Evolutionary conservation across 192 early-diverging fungal genomes (phyloP), one percentile per base, ranked within the genome.

Genomic region (Geranomyces variabilis): DNA sequence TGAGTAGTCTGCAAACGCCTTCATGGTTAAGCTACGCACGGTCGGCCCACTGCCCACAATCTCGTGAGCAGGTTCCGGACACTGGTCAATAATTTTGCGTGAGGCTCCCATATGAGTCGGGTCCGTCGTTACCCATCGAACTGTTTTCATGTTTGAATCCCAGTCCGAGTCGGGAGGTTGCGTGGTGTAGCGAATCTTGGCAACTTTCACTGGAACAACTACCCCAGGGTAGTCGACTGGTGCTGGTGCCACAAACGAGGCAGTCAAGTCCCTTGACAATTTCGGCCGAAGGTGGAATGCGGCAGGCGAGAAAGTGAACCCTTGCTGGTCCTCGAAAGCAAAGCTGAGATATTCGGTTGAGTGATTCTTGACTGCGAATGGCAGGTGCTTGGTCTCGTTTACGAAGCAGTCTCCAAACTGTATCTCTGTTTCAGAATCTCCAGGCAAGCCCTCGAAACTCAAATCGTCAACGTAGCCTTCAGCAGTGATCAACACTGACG

Each of bases 381-480:
- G 30, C 30, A 69, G 17, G 14, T 48, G 55, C 31, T 72, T 79
- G 9, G 26, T 44, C 46, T 81, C 73, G n/a, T 79, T 79, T 41
- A 88, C 75, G 28, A 70, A 72, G 67, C 86, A 87, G 59, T 88
- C 84, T 9, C 75, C 73, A 56, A 88, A 80, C 1, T 36, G 29
- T 0, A 88, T 21, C 63, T 88, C 84, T 62, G 79, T 84, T 21
- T 87, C 81, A 0, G 63, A n/a, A 3, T 84, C 86, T n/a, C 71
- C 74, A 9, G 75, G 75, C 7, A 87, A 64, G 2, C 74, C 75
- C n/a, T 85, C 84, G 63, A 88, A 79, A 0, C 80, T 78, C 44
- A 86, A 30, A 44, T 86, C 84, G 61, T 88, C 84, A 22, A 84
- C 17, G 70, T 85, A 86, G 8, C 87, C 84, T 66, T 88, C 87